Base-by-base conservation (phyloP, 2,329 filamentous ascomycete species). In the Alternaria sp. region DNA sequence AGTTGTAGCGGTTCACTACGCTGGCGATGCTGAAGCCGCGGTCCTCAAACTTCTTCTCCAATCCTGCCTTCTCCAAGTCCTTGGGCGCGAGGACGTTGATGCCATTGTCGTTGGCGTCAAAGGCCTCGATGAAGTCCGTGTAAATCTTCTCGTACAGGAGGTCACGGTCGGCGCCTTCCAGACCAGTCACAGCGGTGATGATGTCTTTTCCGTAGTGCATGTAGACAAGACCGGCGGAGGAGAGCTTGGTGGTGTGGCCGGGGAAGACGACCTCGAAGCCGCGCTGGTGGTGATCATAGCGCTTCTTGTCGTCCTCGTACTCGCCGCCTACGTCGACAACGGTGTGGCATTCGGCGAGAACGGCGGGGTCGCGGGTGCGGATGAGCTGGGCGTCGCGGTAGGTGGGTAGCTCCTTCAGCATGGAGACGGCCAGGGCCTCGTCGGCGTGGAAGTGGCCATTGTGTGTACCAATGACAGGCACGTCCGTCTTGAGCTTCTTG, bases 391-490 rank as follows among this genome's bases (percentile, higher is more conserved):
- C 90, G 71, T 87, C 83, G 60, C 86, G 80, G 85, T 98, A 99
- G 63, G 90, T 84, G 21, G 96, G 95, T 18, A 98, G 91, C 61
- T 92, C 88, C 69, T 94, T 93, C 72, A 99, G 92, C 86, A 99
- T 93, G 85, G 97, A 94, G 69, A 99, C 94, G 62, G 96, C 96
- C 46, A 99, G 89, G 65, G 96, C 95, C 84, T 99, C 96, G 82
- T 99, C 96, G 80, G 96, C 96, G 84, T 99, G 96, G 87, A 99
- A 99, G 85, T 97, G 94, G 72, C 96, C 96, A 83, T 91, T 97
- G 87, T 99, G 96, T 28, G 96, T 99, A 77, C 94, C 96, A 79
- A 97, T 96, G 72, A 89, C 82, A 81, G 80, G 66, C 84, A 65
- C 69, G 66, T 88, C 85, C 72, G 90, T 92, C 87, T 97, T 97